Percentiles rank a stretch among this genome's conserved stretches.
Evolutionary conservation across 1,139 yeast genomes (phyloP).

Genomic region (Yamadazyma triangularis): DNA sequence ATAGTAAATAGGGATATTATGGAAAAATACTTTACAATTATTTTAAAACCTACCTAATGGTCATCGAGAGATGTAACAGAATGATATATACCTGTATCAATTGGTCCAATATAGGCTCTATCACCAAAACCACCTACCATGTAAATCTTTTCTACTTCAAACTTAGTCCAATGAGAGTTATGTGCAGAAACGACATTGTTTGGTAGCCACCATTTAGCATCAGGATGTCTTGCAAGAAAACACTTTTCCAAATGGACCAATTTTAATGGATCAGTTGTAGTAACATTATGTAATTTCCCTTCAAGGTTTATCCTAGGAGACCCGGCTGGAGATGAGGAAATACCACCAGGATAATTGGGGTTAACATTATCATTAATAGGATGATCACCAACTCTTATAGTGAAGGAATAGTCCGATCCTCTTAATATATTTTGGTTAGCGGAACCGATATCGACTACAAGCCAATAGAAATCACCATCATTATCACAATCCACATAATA

Average conservation of each 20-base stretch:
- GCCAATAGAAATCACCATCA: slow-evolving; percentile 67
- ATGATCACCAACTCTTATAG: slow-evolving; percentile 65
- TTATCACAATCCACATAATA: slow-evolving; percentile 70
- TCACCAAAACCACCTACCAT: slow-evolving; percentile 81
- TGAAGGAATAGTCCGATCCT: slow-evolving; percentile 55
- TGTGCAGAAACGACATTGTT: slow-evolving; percentile 43
- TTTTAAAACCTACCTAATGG: no score
- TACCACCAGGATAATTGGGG: slow-evolving; percentile 51
- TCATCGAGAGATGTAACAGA: slow-evolving; percentile 21
- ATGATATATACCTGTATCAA: slow-evolving; percentile 55
- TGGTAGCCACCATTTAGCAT: slow-evolving; percentile 68
- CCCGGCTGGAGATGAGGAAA: slow-evolving; percentile 53
- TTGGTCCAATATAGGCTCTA: slow-evolving; percentile 65
- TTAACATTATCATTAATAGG: slow-evolving; percentile 39
- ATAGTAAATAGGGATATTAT: no score
- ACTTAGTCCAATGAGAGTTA: slow-evolving; percentile 60
- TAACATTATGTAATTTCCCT: slow-evolving; percentile 43
- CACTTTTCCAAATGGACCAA: slow-evolving; percentile 42
- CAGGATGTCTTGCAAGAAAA: slow-evolving; percentile 60
- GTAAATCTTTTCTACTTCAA: slow-evolving; percentile 55
- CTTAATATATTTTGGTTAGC: slow-evolving; percentile 49
- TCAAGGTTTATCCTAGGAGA: slow-evolving; percentile 59
- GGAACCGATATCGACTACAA: slow-evolving; percentile 62
- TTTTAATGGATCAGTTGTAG: slow-evolving; percentile 20
- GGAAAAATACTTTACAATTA: no score